Percentiles rank a stretch among this genome's conserved stretches.
Evolutionary conservation across 2,329 filamentous ascomycete species (phyloP).

Genomic region (Penicillium concentricum): DNA sequence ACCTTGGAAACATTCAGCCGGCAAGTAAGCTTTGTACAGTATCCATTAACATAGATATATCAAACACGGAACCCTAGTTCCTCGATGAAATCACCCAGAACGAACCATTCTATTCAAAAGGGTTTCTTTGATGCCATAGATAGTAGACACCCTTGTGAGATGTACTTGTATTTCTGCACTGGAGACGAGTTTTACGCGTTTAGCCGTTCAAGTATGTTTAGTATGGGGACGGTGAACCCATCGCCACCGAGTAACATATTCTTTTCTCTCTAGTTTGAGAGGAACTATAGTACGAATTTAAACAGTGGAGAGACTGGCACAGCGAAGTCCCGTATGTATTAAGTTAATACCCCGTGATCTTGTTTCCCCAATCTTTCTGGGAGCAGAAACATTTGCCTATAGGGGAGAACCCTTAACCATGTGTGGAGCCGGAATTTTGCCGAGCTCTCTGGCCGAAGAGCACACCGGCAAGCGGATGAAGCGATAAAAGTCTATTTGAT

Average conservation of each 20-base stretch:
- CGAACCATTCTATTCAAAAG: background rate
- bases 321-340: slow-evolving; percentile 7
- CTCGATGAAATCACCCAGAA: background rate
- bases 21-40: slow-evolving; percentile 8
- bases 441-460: background rate
- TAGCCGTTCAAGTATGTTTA: slow-evolving; percentile 8
- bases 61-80: slow-evolving; percentile 13
- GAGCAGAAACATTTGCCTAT: background rate
- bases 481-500: slow-evolving; percentile 2
- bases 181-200: slow-evolving; percentile 5
- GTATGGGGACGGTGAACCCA: slow-evolving; percentile 5
- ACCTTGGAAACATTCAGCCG: slow-evolving; percentile 28
- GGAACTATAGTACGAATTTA: background rate
- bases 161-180: background rate
- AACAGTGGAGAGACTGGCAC: slow-evolving; percentile 10
- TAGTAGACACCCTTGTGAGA: background rate
- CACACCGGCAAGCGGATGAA: background rate
- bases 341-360: slow-evolving; percentile 9
- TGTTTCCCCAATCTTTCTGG: background rate
- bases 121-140: background rate
- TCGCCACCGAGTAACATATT: slow-evolving; percentile 10
- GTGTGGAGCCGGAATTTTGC: slow-evolving; percentile 3
- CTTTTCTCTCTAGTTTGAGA: slow-evolving; percentile 10
- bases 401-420: slow-evolving; percentile 23
- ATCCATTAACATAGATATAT: slow-evolving; percentile 12